A percentile compares a stretch with the other conserved stretches of the same genome.
phyloP scores from a whole-genome alignment of 306 rosid genomes.

The Acmispon strigosus region DNA sequence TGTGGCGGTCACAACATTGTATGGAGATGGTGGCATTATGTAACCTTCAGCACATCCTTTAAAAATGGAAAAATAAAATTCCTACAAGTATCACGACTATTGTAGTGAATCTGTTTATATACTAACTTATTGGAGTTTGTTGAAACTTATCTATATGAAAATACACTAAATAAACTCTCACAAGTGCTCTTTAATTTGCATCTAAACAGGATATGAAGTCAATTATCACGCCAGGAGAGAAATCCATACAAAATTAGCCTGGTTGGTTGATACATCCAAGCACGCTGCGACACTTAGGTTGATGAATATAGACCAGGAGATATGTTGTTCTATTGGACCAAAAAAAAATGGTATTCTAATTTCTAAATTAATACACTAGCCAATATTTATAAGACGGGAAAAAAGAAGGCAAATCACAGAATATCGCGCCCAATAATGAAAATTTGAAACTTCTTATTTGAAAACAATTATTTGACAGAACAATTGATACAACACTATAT shows the following conservation, averaged over 20 bases:
- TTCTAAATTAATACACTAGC: slow-evolving; percentile 1
- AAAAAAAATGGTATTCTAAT: neutral
- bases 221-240: neutral
- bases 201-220: neutral
- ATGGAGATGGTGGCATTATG: too few species aligned
- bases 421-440: slow-evolving; percentile 17
- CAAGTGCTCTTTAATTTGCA: too few species aligned
- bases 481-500: slow-evolving; percentile 32
- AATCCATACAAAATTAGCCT: neutral
- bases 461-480: slow-evolving; percentile 24
- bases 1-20: too few species aligned
- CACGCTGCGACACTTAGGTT: neutral
- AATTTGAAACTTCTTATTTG: slow-evolving; percentile 23
- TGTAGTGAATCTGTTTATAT: too few species aligned
- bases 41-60: neutral
- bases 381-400: neutral
- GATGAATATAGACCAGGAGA: neutral
- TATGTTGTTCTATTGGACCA: neutral
- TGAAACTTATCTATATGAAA: too few species aligned
- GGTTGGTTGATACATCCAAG: neutral
- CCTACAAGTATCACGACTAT: too few species aligned
- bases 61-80: too few species aligned
- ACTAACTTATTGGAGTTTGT: too few species aligned
- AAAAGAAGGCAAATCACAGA: neutral
- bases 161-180: too few species aligned